A percentile compares a stretch with the other conserved stretches of the same genome.
Evolutionary conservation across 2,329 filamentous ascomycete species (phyloP).

Genomic region (Hypoxylon sp.): DNA sequence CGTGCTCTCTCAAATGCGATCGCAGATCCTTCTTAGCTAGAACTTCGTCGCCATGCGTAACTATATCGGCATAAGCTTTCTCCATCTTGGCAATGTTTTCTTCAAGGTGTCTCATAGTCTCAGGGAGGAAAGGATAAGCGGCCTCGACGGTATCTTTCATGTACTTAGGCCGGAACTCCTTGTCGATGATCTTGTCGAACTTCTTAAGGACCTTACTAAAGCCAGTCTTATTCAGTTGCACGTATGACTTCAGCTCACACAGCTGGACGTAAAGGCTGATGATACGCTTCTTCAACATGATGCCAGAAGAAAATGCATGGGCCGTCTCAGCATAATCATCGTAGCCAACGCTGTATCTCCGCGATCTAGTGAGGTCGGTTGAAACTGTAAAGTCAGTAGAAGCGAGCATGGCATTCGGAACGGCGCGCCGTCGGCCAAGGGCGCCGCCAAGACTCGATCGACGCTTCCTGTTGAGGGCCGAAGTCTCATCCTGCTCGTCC

Average conservation of each 20-base stretch:
- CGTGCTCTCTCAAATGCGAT: conserved; percentile 92
- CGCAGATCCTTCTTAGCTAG: conserved; percentile 88
- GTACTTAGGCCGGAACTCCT: conserved; percentile 82
- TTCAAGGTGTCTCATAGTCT: conserved; percentile 79
- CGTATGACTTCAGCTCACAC: conserved; percentile 95
- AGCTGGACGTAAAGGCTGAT: conserved; percentile 90
- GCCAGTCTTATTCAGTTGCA: conserved; percentile 95
- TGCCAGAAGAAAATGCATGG: conserved; percentile 75
- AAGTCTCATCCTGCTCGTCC: conserved; percentile 64
- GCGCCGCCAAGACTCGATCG: conserved; percentile 57
- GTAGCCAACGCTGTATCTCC: conserved; percentile 76
- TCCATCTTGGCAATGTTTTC: conserved; percentile 83
- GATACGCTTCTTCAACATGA: conserved; percentile 93
- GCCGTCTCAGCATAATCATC: conserved; percentile 86
- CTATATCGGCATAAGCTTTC: conserved; percentile 82
- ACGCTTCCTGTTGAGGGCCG: conserved; percentile 64
- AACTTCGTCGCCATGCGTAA: conserved; percentile 83
- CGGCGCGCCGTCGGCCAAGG: conserved; percentile 57
- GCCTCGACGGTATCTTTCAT: conserved; percentile 80
- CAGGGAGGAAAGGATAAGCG: conserved; percentile 84
- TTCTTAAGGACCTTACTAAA: conserved; percentile 98
- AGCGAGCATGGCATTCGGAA: conserved; percentile 57
- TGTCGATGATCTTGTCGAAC: conserved; percentile 95
- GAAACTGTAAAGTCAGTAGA: conserved; percentile 73
- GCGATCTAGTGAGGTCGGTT: conserved; percentile 71